These are phyloP conservation scores for Dendrocalamus latiflorus DNA, from an alignment of 202 grass and related monocot genomes.

Conservation along the genomic window DNA sequence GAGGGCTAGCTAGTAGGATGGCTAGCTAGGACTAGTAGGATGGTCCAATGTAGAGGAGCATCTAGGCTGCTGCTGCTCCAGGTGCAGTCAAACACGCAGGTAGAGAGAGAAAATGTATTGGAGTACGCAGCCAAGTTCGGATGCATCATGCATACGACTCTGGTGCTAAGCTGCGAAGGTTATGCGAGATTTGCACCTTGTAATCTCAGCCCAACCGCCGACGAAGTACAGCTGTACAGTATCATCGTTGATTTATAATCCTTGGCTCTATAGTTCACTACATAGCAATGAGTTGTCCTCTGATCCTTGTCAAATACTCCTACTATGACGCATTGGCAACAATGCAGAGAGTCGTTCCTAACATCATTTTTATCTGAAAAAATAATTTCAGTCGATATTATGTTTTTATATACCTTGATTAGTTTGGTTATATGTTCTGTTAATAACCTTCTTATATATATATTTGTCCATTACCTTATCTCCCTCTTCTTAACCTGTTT, in stretches of 20 bases:
- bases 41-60: constrained; percentile 40
- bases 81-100: constrained; percentile 41
- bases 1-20: neutral
- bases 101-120: constrained; percentile 18
- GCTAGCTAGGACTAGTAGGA: constrained; percentile 21
- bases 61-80: constrained; percentile 39
- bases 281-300: neutral
- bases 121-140: constrained; percentile 3
- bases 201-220: neutral
- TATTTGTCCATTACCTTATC: neutral
- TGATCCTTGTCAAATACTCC: neutral
- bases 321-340: neutral
- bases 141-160: constrained; percentile 8
- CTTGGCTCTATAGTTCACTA: neutral
- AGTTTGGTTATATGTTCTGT: neutral
- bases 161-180: neutral
- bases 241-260: neutral
- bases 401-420: neutral
- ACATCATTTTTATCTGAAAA: neutral
- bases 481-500: neutral
- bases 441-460: neutral
- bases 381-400: neutral
- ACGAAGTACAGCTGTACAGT: neutral
- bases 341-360: neutral
- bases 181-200: neutral